These are phyloP conservation scores for Physcomitrellopsis africana DNA, from an alignment of 225 moss, liverwort and hornwort genomes.

Conservation along the genomic window DNA sequence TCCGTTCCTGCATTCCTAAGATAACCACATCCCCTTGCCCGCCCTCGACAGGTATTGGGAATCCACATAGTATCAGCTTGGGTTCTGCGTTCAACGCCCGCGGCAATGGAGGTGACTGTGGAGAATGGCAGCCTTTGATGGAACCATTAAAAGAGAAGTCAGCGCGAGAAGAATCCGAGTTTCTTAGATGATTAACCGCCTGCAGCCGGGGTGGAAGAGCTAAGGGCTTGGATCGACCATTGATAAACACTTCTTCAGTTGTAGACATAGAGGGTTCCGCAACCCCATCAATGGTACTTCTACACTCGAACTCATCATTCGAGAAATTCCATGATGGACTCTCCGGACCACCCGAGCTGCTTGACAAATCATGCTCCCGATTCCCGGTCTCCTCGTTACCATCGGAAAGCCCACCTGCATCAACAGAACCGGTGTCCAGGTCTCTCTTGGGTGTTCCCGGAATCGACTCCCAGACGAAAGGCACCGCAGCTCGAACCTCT, in stretches of 20 bases:
- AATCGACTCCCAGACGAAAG: conserved; percentile 36
- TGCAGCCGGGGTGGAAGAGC: conserved; percentile 38
- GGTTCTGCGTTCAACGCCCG: not conserved
- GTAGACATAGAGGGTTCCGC: conserved; percentile 21
- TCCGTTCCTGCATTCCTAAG: conserved; percentile 25
- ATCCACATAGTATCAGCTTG: conserved; percentile 23
- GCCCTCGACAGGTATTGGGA: conserved; percentile 3
- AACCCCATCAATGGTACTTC: conserved; percentile 5
- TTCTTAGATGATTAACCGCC: conserved; percentile 20
- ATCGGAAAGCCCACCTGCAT: not conserved
- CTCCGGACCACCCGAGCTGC: conserved; percentile 18
- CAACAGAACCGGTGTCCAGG: conserved; percentile 9
- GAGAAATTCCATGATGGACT: conserved; percentile 4
- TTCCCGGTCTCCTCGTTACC: not conserved
- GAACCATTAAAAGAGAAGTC: conserved; percentile 24
- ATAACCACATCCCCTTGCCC: not conserved
- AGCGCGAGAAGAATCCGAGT: conserved; percentile 20
- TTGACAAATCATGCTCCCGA: conserved; percentile 13
- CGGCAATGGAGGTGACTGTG: not conserved
- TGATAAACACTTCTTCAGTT: conserved; percentile 28
- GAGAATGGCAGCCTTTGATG: conserved; percentile 6
- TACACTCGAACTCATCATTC: conserved; percentile 17
- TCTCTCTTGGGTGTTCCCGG: conserved; percentile 31
- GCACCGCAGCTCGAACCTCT: conserved; percentile 41
- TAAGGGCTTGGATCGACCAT: conserved; percentile 24